A percentile compares a stretch with the other conserved stretches of the same genome.
Evolutionary conservation across 306 rosid genomes (phyloP).

Genomic region (Canavalia gladiata): DNA sequence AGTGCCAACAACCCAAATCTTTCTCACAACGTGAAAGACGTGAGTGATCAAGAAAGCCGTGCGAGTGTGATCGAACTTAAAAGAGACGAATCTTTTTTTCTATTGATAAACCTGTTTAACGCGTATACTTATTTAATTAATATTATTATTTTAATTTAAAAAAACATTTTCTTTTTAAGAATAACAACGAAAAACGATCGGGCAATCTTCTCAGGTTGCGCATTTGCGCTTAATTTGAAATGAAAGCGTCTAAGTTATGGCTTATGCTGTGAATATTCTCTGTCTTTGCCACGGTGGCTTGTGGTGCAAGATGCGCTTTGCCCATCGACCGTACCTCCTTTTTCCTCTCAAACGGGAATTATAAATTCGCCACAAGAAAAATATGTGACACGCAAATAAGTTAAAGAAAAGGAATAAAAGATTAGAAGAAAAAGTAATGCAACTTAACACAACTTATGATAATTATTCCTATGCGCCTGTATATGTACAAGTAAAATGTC

Average conservation of each 20-base stretch:
- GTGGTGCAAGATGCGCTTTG: not conserved
- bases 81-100: not conserved
- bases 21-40: conserved; percentile 45
- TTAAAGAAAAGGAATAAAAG: not conserved
- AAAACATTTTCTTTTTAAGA: not conserved
- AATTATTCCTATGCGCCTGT: not conserved
- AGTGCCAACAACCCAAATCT: not conserved
- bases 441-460: not conserved
- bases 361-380: not conserved
- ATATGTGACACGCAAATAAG: not conserved
- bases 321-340: conserved; percentile 13
- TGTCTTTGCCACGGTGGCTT: conserved; percentile 12
- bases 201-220: not conserved
- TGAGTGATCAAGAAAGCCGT: not conserved
- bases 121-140: not conserved
- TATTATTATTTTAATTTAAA: not conserved
- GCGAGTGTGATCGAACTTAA: conserved; percentile 4
- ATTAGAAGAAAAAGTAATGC: not conserved
- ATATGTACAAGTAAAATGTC: not conserved
- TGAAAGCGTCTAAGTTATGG: conserved; percentile 21
- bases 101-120: not conserved
- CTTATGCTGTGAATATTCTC: conserved; percentile 49
- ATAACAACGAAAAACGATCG: not conserved
- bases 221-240: not conserved
- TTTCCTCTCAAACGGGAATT: not conserved